These are phyloP conservation scores for Vitis amurensis DNA, from an alignment of 164 flowering plant genomes.

Conservation along the genomic window DNA sequence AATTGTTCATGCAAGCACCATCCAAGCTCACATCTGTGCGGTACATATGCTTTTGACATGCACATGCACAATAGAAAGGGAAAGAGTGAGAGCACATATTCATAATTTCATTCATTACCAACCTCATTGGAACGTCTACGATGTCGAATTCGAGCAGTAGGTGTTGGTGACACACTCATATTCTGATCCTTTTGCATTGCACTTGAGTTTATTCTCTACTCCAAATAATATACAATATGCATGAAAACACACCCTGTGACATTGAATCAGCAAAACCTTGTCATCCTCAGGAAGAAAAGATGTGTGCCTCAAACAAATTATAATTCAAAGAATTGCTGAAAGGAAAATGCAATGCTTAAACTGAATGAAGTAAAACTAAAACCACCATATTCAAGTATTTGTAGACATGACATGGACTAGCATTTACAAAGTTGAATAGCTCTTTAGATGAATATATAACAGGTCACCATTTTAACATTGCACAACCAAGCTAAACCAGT, in stretches of 20 bases:
- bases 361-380: neutral
- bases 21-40: neutral
- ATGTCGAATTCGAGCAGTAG: slow-evolving; percentile 54
- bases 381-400: neutral
- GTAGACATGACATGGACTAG: too few species aligned
- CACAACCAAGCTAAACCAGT: neutral
- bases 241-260: neutral
- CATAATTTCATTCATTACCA: slow-evolving; percentile 9
- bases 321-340: neutral
- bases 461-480: neutral
- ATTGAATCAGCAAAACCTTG: neutral
- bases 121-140: slow-evolving; percentile 81
- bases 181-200: slow-evolving; percentile 47
- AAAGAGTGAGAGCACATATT: neutral
- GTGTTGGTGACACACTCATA: slow-evolving; percentile 34
- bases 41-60: neutral
- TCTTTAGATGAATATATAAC: neutral
- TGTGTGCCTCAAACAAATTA: neutral
- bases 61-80: neutral
- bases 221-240: neutral
- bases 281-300: neutral
- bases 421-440: neutral
- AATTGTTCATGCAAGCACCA: too few species aligned
- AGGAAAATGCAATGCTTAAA: neutral
- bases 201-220: slow-evolving; percentile 5